Base-by-base conservation (phyloP, 371 early-diverging fungal genomes). In the Haplosporangium sp. region DNA sequence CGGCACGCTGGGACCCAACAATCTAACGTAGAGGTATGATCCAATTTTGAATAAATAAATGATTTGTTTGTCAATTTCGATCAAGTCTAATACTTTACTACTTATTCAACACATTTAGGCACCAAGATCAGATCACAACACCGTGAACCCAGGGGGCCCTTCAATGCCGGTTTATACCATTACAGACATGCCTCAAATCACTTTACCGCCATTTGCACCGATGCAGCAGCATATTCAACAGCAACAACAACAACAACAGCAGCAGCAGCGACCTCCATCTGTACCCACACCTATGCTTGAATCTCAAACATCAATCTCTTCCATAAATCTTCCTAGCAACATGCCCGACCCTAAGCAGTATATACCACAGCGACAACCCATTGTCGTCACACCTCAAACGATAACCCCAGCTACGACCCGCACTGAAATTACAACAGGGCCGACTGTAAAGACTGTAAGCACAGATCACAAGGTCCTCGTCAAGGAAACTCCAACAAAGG, bases 221-320 rank as follows among this genome's bases (percentile, higher is more conserved):
- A 81, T 81, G 82, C 76, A 75, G 38, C 82, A 81, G 34, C 69
- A 66, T 47, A 17, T 61, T 1, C 74, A 79, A n/a, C 77, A 72
- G 13, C 61, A 63, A 45, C 67, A 67, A 50, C 73, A 72, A 35
- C 73, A 63, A 19, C 66, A 61, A 10, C 74, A 69, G 35, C 73
- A 72, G 35, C 67, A 65, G 8, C 59, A 63, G 10, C 61, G 59
- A 45, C 73, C 50, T 34, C 34, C 63, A 42, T 52, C 63, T 3
- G 48, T 62, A 13, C 35, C 71, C 2, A 59, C 60, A 42, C 71
- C 76, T 0, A 58, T 55, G 2, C 53, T 53, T 19, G 65, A 37
- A n/a, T 34, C 61, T 50, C 27, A 63, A 63, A 47, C 45, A n/a
- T 10, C 66, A 27, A 13, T 53, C 9, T 8, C 67, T 38, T n/a